A percentile compares a stretch with the other conserved stretches of the same genome.
Conservation (phyloP, 441 rosid species). For the Geranium incanum region DNA sequence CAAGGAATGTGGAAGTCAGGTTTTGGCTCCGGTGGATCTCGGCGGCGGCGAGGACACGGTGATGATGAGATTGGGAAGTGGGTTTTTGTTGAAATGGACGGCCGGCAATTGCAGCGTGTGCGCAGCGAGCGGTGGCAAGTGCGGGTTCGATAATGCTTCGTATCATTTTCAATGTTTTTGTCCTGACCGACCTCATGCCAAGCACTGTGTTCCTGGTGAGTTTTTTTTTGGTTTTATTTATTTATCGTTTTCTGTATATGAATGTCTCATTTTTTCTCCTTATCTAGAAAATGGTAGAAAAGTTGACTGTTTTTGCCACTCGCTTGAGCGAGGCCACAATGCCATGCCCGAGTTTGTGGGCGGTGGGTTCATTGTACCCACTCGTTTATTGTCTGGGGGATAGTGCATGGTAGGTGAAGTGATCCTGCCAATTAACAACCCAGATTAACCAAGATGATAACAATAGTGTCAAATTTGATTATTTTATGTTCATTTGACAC, state of each 20-base stretch:
- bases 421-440: not conserved
- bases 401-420: not conserved
- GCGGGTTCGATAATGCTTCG: constrained; percentile 29
- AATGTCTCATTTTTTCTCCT: not conserved
- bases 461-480: too few species aligned
- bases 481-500: too few species aligned
- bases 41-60: not conserved
- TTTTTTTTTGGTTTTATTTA: not conserved
- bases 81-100: constrained; percentile 39
- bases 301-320: not conserved
- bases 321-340: not conserved
- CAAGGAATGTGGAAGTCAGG: constrained; percentile 17
- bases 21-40: constrained; percentile 28
- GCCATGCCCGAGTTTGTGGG: not conserved
- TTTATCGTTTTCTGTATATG: constrained; percentile 1
- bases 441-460: not conserved
- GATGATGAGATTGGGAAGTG: constrained; percentile 17
- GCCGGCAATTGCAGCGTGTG: constrained; percentile 39
- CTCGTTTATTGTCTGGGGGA: not conserved
- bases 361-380: not conserved
- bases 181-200: constrained; percentile 44
- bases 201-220: constrained; percentile 26
- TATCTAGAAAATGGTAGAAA: not conserved
- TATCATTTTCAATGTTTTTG: constrained; percentile 42
- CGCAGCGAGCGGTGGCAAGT: constrained; percentile 35